phyloP scores from a whole-genome alignment of 2,329 filamentous ascomycete genomes.

The Xylaria sp. region DNA sequence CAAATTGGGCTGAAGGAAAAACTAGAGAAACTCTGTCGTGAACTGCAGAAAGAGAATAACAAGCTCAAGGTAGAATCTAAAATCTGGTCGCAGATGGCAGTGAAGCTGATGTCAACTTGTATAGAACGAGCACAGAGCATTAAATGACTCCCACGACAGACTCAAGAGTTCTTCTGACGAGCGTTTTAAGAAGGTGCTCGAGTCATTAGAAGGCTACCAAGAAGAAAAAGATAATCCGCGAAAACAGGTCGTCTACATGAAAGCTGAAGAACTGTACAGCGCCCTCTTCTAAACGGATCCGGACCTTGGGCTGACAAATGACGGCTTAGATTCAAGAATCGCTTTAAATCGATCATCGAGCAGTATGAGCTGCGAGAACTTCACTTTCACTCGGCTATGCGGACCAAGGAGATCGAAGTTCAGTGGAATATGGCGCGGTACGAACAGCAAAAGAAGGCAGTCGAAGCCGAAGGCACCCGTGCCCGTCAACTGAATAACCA shows the following conservation, averaged over 20 bases:
- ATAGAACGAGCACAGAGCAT: slow-evolving; percentile 90
- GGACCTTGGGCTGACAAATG: slow-evolving; percentile 35
- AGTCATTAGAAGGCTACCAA: slow-evolving; percentile 88
- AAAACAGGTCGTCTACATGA: slow-evolving; percentile 82
- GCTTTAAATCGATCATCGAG: slow-evolving; percentile 95
- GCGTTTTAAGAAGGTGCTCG: slow-evolving; percentile 80
- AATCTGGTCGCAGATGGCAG: slow-evolving; percentile 2
- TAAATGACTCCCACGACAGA: slow-evolving; percentile 85
- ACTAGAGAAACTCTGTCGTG: slow-evolving; percentile 92
- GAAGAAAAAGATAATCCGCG: slow-evolving; percentile 85
- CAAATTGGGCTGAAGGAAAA: slow-evolving; percentile 94
- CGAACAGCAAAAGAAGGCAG: slow-evolving; percentile 88
- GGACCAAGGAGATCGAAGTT: slow-evolving; percentile 94
- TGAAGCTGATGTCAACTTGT: slow-evolving; percentile 38
- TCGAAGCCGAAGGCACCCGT: slow-evolving; percentile 82
- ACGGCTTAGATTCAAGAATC: slow-evolving; percentile 77
- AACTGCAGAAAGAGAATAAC: slow-evolving; percentile 97
- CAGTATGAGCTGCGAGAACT: slow-evolving; percentile 96
- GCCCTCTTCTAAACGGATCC: background rate
- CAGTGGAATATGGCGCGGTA: slow-evolving; percentile 89
- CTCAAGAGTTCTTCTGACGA: slow-evolving; percentile 86
- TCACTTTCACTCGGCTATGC: slow-evolving; percentile 90
- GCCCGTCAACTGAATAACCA: slow-evolving; percentile 88
- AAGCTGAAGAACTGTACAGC: slow-evolving; percentile 86
- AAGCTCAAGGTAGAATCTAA: slow-evolving; percentile 83